These are phyloP conservation scores for Carex parvula DNA, from an alignment of 176 grass and related monocot species.

Conservation along the genomic window DNA sequence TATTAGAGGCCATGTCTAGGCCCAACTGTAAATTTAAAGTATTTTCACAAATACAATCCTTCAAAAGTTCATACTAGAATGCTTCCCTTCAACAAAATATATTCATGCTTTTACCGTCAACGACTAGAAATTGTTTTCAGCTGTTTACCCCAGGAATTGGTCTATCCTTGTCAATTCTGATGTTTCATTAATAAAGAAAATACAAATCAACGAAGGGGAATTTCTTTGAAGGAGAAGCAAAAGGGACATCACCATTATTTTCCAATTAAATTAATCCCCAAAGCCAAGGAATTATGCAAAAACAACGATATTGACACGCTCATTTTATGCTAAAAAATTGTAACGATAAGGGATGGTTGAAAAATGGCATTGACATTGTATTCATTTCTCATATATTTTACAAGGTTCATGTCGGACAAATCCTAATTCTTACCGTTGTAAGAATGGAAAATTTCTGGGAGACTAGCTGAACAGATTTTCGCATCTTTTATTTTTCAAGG, in stretches of 20 bases:
- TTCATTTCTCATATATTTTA: not conserved
- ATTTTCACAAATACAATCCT: not conserved
- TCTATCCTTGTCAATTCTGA: not conserved
- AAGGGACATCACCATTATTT: constrained; percentile 11
- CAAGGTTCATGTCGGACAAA: not conserved
- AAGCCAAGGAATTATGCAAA: not conserved
- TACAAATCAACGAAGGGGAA: not conserved
- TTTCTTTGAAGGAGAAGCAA: constrained; percentile 15
- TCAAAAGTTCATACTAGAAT: not conserved
- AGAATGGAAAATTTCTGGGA: no score
- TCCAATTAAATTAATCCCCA: not conserved
- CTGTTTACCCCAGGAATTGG: not conserved
- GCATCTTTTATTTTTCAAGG: no score
- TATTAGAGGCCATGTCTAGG: not conserved
- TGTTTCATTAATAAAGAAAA: not conserved
- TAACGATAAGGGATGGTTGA: not conserved
- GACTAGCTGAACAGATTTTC: no score
- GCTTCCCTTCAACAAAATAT: not conserved
- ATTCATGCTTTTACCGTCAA: not conserved
- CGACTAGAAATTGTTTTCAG: not conserved
- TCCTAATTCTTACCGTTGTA: no score
- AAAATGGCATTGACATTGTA: constrained; percentile 1
- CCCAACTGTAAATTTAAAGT: not conserved
- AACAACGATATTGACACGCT: not conserved
- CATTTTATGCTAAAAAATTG: not conserved